Percentiles rank a stretch among this genome's conserved stretches.
Evolutionary conservation across 1,284 basidiomycete species (phyloP).

Genomic region (Cutaneotrichosporon spelunceum): DNA sequence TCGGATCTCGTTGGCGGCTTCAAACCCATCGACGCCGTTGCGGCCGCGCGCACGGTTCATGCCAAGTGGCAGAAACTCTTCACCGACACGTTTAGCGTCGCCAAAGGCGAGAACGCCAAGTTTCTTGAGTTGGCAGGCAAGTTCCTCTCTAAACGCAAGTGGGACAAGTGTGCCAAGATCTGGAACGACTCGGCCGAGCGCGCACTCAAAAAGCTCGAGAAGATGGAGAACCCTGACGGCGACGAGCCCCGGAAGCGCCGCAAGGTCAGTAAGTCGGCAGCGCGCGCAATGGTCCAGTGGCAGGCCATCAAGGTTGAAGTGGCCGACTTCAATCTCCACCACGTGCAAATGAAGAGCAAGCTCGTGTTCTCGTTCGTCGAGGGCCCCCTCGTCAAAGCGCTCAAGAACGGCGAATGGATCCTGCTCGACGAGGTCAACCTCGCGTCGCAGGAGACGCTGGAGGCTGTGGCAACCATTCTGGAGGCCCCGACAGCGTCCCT

Average conservation of each 20-base stretch:
- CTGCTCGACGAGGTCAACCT: slow-evolving; percentile 96
- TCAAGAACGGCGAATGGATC: slow-evolving; percentile 89
- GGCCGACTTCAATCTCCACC: slow-evolving; percentile 77
- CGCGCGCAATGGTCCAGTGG: slow-evolving; percentile 60
- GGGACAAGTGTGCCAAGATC: slow-evolving; percentile 76
- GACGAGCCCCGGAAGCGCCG: slow-evolving; percentile 66
- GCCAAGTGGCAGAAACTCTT: slow-evolving; percentile 79
- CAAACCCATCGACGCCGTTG: slow-evolving; percentile 83
- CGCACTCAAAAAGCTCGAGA: slow-evolving; percentile 53
- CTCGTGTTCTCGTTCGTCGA: slow-evolving; percentile 94
- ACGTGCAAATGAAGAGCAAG: slow-evolving; percentile 77
- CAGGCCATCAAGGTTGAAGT: slow-evolving; percentile 68
- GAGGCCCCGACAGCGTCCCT: slow-evolving; percentile 83
- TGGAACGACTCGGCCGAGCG: slow-evolving; percentile 58
- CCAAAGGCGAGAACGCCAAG: slow-evolving; percentile 70
- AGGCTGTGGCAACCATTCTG: slow-evolving; percentile 83
- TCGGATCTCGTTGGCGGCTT: slow-evolving; percentile 93
- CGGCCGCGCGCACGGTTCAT: slow-evolving; percentile 73
- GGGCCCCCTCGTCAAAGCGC: slow-evolving; percentile 89
- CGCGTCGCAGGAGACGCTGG: slow-evolving; percentile 89
- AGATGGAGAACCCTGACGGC: slow-evolving; percentile 47
- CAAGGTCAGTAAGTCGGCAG: slow-evolving; percentile 56
- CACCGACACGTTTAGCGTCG: slow-evolving; percentile 79
- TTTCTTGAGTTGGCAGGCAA: slow-evolving; percentile 82
- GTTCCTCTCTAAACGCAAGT: slow-evolving; percentile 76